phyloP scores from a whole-genome alignment of 257 asterid genomes.

The Capsicum rhomboideum region DNA sequence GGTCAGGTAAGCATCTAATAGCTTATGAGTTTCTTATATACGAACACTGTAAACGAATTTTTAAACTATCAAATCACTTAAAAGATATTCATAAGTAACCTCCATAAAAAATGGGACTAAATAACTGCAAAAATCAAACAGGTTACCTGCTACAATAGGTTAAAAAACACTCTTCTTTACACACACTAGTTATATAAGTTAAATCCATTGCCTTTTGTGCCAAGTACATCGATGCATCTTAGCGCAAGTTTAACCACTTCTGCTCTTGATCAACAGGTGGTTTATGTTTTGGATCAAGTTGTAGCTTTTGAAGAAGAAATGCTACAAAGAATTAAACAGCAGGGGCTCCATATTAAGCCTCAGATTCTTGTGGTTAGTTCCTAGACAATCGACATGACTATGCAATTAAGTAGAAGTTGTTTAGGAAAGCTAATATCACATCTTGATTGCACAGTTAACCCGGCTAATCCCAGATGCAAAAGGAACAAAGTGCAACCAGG shows the following conservation, averaged over 20 bases:
- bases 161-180: not conserved
- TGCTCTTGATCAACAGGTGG: slow-evolving; percentile 45
- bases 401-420: not conserved
- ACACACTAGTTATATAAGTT: not conserved
- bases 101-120: not conserved
- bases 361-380: slow-evolving; percentile 75
- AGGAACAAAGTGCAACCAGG: slow-evolving; percentile 80
- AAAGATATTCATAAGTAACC: not conserved
- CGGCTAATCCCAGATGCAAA: slow-evolving; percentile 82
- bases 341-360: slow-evolving; percentile 81
- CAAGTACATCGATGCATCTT: not conserved
- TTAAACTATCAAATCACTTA: not conserved
- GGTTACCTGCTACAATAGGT: not conserved
- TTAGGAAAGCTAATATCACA: not conserved
- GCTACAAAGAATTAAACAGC: slow-evolving; percentile 72
- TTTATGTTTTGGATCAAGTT: slow-evolving; percentile 93
- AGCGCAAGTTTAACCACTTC: not conserved
- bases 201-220: not conserved
- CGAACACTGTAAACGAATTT: not conserved
- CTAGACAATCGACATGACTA: not conserved
- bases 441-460: slow-evolving; percentile 48
- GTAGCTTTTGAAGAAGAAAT: slow-evolving; percentile 83
- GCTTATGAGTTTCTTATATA: not conserved
- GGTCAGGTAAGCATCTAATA: slow-evolving; percentile 55
- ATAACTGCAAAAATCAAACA: not conserved